Conservation (phyloP, 1,284 basidiomycete genomes). For the Ceratorhiza oryzae-sativae region DNA sequence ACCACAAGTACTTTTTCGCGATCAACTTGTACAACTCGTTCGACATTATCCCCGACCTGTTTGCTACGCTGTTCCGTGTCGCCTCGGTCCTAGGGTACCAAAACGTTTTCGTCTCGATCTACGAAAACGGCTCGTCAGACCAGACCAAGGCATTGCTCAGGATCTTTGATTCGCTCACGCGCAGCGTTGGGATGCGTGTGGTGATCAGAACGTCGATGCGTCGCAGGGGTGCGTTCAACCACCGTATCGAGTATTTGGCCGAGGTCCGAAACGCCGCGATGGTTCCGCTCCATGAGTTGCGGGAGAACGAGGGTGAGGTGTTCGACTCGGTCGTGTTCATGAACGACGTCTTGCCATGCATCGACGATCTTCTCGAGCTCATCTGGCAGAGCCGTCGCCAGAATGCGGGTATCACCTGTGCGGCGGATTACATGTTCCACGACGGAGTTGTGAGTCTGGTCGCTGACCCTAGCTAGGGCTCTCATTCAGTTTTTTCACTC, state of each 20-base stretch:
- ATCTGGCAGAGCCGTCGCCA: slow-evolving; percentile 91
- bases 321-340: slow-evolving; percentile 97
- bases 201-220: slow-evolving; percentile 90
- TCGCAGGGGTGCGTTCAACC: slow-evolving; percentile 93
- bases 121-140: slow-evolving; percentile 96
- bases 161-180: slow-evolving; percentile 89
- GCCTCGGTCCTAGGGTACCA: slow-evolving; percentile 90
- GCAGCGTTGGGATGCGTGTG: slow-evolving; percentile 86
- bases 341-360: slow-evolving; percentile 96
- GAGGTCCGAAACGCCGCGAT: slow-evolving; percentile 96
- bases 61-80: slow-evolving; percentile 92
- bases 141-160: slow-evolving; percentile 94
- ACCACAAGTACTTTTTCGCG: slow-evolving; percentile 97
- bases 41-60: slow-evolving; percentile 94
- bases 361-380: slow-evolving; percentile 93
- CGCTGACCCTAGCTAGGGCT: slow-evolving; percentile 3
- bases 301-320: slow-evolving; percentile 87
- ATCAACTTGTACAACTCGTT: slow-evolving; percentile 99
- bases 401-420: slow-evolving; percentile 96
- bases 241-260: slow-evolving; percentile 97
- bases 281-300: slow-evolving; percentile 88
- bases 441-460: slow-evolving; percentile 74
- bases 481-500: slow-evolving; percentile 10
- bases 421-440: slow-evolving; percentile 97
- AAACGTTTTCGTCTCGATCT: slow-evolving; percentile 96